These are phyloP conservation scores for Monosporascus sp. DNA, from an alignment of 2,329 filamentous ascomycete species.

Conservation along the genomic window DNA sequence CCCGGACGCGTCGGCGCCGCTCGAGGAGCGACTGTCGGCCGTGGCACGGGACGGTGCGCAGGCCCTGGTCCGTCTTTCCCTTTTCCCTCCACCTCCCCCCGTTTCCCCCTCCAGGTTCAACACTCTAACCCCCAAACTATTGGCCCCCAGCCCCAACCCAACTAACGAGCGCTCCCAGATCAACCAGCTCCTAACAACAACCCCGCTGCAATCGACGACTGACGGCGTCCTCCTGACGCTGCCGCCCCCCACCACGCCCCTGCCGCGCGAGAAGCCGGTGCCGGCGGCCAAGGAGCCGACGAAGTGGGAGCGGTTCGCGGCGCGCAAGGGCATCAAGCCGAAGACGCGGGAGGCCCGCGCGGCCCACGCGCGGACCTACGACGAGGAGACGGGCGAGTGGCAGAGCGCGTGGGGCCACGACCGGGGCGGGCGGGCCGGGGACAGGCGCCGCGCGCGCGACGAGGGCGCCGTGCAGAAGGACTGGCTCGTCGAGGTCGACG, in stretches of 20 bases:
- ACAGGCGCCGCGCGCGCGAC: slow-evolving; percentile 73
- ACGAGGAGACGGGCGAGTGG: slow-evolving; percentile 83
- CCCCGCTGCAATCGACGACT: slow-evolving; percentile 66
- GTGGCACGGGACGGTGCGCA: slow-evolving; percentile 88
- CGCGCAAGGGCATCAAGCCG: slow-evolving; percentile 92
- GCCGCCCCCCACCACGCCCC: slow-evolving; percentile 60
- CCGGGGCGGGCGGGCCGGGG: slow-evolving; percentile 13
- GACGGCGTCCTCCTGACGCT: slow-evolving; percentile 75
- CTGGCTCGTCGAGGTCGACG: slow-evolving; percentile 90
- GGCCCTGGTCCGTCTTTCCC: slow-evolving; percentile 45
- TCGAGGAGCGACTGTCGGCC: slow-evolving; percentile 65
- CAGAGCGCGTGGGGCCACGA: slow-evolving; percentile 88
- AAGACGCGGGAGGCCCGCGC: slow-evolving; percentile 72
- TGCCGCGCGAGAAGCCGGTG: slow-evolving; percentile 90
- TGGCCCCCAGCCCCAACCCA: neutral
- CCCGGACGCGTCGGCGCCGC: slow-evolving; percentile 39
- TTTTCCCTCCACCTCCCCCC: no score
- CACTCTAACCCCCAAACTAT: neutral
- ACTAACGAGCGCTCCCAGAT: slow-evolving; percentile 35
- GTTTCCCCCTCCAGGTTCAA: neutral
- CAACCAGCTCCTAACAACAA: slow-evolving; percentile 89
- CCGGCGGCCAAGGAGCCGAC: slow-evolving; percentile 78
- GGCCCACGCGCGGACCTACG: slow-evolving; percentile 71
- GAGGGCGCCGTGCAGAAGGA: slow-evolving; percentile 63
- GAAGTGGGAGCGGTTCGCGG: slow-evolving; percentile 94